Evolutionary conservation across 495 filamentous ascomycete species (phyloP).

Genomic region (Parmelia sp.): DNA sequence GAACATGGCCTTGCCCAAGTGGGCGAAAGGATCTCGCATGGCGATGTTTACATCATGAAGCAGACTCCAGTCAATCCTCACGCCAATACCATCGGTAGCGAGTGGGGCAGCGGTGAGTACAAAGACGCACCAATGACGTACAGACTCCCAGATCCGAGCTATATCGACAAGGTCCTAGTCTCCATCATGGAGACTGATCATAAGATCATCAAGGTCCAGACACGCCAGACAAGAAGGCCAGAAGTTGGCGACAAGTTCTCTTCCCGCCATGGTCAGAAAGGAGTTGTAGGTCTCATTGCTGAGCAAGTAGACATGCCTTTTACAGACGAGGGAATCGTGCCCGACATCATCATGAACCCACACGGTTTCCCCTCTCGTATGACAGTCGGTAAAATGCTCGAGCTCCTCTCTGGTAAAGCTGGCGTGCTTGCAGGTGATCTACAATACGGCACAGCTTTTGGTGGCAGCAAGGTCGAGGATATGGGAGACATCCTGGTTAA

Average conservation of each 20-base stretch:
- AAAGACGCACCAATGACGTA: slow-evolving; percentile 70
- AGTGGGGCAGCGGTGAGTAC: slow-evolving; percentile 54
- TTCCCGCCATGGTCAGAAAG: slow-evolving; percentile 95
- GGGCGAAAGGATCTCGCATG: slow-evolving; percentile 62
- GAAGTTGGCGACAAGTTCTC: slow-evolving; percentile 98
- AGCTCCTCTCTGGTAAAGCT: slow-evolving; percentile 91
- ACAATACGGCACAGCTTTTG: slow-evolving; percentile 91
- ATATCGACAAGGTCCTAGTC: slow-evolving; percentile 91
- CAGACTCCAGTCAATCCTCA: slow-evolving; percentile 66
- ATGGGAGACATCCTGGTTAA: slow-evolving; percentile 80
- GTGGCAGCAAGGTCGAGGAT: slow-evolving; percentile 82
- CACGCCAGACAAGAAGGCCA: slow-evolving; percentile 83
- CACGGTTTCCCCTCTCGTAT: slow-evolving; percentile 99
- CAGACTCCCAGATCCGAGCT: slow-evolving; percentile 72
- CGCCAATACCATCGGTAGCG: slow-evolving; percentile 56
- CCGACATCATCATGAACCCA: slow-evolving; percentile 99
- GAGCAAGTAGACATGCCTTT: slow-evolving; percentile 97
- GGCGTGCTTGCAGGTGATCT: slow-evolving; percentile 74
- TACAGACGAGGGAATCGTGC: slow-evolving; percentile 78
- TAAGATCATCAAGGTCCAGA: slow-evolving; percentile 82
- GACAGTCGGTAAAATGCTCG: slow-evolving; percentile 98
- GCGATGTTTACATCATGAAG: slow-evolving; percentile 85
- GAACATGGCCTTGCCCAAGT: slow-evolving; percentile 77
- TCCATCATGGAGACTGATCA: slow-evolving; percentile 76
- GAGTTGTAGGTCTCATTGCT: slow-evolving; percentile 92